phyloP scores from a whole-genome alignment of 257 asterid species.

The Striga asiatica region DNA sequence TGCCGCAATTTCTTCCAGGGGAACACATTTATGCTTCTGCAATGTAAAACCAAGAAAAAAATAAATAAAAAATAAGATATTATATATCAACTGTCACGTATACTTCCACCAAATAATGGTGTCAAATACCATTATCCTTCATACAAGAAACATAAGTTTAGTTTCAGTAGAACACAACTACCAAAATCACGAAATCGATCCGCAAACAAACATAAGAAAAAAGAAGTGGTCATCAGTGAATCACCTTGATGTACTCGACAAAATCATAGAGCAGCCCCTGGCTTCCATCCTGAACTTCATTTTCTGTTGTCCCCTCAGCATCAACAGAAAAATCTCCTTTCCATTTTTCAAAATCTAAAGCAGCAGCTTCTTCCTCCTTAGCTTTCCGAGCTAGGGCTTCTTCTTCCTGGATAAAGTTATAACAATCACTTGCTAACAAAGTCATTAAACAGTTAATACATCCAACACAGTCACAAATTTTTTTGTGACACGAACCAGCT shows the following conservation, averaged over 20 bases:
- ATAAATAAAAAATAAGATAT: no score
- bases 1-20: constrained; percentile 95
- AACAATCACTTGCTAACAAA: background rate
- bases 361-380: constrained; percentile 92
- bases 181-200: no score
- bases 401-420: constrained; percentile 61
- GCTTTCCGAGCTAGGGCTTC: constrained; percentile 78
- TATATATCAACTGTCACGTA: no score
- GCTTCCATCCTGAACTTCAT: constrained; percentile 71
- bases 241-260: constrained; percentile 92
- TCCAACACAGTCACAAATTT: background rate
- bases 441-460: background rate
- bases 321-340: constrained; percentile 89
- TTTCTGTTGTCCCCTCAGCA: constrained; percentile 93
- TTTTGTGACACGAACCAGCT: constrained; percentile 50
- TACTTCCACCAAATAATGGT: no score
- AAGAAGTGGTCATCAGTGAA: no score
- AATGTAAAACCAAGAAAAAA: constrained; percentile 16
- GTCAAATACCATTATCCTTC: no score
- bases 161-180: no score
- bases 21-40: constrained; percentile 92
- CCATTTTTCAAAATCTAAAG: constrained; percentile 91
- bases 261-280: constrained; percentile 77
- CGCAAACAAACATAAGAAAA: no score
- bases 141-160: no score